A percentile compares a stretch with the other conserved stretches of the same genome.
These are phyloP conservation scores for Cicer chorassanicum DNA, from an alignment of 306 rosid species.

Conservation along the genomic window DNA sequence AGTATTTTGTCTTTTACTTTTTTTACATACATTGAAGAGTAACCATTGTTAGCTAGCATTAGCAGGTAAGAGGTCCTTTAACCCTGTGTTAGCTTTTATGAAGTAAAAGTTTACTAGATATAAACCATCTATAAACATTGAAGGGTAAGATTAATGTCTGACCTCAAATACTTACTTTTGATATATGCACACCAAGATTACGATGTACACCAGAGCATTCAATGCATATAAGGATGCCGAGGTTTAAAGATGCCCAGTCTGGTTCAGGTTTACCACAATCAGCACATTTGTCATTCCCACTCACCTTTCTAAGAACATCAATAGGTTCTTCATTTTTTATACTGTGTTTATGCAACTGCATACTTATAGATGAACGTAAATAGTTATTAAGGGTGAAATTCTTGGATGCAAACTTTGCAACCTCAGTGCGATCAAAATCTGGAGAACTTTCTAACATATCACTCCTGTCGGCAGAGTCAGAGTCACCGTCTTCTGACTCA, in stretches of 20 bases:
- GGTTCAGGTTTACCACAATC: conserved; percentile 91
- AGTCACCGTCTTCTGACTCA: conserved; percentile 47
- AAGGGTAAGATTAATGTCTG: conserved; percentile 20
- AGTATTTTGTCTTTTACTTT: too few relatives aligned
- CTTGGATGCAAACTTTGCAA: conserved; percentile 47
- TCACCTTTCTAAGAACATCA: conserved; percentile 70
- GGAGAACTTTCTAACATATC: conserved; percentile 43
- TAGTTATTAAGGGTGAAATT: conserved; percentile 39
- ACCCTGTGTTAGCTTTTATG: conserved; percentile 21
- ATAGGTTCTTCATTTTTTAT: conserved; percentile 63
- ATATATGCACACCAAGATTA: conserved; percentile 88
- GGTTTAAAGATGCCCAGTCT: conserved; percentile 91
- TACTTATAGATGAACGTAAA: conserved; percentile 55
- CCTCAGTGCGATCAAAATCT: conserved; percentile 41
- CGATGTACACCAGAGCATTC: conserved; percentile 92
- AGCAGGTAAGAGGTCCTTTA: conserved; percentile 36
- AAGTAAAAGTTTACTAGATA: conserved; percentile 34
- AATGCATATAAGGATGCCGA: conserved; percentile 79
- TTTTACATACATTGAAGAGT: neutral
- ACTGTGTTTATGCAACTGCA: conserved; percentile 49
- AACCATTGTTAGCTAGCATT: conserved; percentile 27
- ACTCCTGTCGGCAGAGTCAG: conserved; percentile 39
- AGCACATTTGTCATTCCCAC: conserved; percentile 85
- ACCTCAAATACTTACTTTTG: conserved; percentile 67
- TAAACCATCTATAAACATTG: conserved; percentile 31